These are phyloP conservation scores for Lachancea sp. DNA, from an alignment of 805 yeast species.

Conservation along the genomic window DNA sequence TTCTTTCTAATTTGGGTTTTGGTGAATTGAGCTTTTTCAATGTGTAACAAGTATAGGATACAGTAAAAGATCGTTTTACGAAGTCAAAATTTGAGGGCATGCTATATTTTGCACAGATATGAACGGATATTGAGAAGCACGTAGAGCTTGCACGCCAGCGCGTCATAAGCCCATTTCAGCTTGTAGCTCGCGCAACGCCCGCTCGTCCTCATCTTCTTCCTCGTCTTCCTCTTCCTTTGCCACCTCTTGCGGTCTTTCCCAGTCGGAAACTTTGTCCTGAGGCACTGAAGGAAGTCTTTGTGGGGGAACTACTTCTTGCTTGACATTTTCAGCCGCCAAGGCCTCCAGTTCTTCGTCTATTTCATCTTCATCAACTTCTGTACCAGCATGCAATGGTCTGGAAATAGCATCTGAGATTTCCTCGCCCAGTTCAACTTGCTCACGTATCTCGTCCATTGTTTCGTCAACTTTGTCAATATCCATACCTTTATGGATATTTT, in stretches of 20 bases:
- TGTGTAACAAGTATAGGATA: slow-evolving; percentile 1
- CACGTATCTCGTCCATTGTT: slow-evolving; percentile 97
- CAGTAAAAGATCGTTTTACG: slow-evolving; percentile 3
- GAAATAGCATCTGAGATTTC: slow-evolving; percentile 95
- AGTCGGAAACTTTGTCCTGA: slow-evolving; percentile 24
- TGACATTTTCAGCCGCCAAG: slow-evolving; percentile 74
- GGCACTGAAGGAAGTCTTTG: slow-evolving; percentile 44
- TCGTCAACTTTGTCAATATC: slow-evolving; percentile 94
- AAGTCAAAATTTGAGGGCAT: no score
- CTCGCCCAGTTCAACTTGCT: slow-evolving; percentile 90
- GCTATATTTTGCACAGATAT: background rate
- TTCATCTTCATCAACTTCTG: slow-evolving; percentile 83
- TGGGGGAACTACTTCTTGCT: slow-evolving; percentile 35
- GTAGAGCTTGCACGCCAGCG: slow-evolving; percentile 7
- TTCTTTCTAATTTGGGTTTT: slow-evolving; percentile 75
- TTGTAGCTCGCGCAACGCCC: slow-evolving; percentile 71
- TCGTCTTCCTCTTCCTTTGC: slow-evolving; percentile 31
- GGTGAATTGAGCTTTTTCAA: slow-evolving; percentile 42
- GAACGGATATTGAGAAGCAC: background rate
- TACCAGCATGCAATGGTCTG: slow-evolving; percentile 70
- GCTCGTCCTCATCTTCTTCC: slow-evolving; percentile 76
- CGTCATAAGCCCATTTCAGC: slow-evolving; percentile 76
- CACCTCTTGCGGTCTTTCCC: slow-evolving; percentile 1
- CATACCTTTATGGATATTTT: slow-evolving; percentile 89
- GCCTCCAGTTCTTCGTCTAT: slow-evolving; percentile 89